These are phyloP conservation scores for Rhododendron mucronatum DNA, from an alignment of 148 eudicot genomes.

Conservation along the genomic window DNA sequence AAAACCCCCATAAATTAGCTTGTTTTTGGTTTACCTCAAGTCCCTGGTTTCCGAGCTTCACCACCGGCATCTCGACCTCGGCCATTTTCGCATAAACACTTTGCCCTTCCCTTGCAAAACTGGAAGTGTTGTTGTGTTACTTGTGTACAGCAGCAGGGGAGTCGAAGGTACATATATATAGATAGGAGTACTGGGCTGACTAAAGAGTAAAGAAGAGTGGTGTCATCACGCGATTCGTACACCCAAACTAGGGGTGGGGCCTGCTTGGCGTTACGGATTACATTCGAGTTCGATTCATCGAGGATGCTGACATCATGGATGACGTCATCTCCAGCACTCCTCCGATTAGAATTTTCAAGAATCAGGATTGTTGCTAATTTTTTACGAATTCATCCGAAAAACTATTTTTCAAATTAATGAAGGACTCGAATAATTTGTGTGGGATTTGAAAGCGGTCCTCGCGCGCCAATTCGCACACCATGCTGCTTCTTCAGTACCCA, in stretches of 20 bases:
- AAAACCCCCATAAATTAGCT: background rate
- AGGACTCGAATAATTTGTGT: too few relatives aligned
- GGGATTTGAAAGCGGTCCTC: too few relatives aligned
- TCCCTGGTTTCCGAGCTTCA: background rate
- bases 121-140: background rate
- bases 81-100: background rate
- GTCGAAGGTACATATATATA: background rate
- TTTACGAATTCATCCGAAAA: too few relatives aligned
- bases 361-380: too few relatives aligned
- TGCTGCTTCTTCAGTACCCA: too few relatives aligned
- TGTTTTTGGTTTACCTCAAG: background rate
- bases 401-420: too few relatives aligned
- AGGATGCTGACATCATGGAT: background rate
- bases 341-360: too few relatives aligned
- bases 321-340: background rate
- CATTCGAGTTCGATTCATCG: background rate
- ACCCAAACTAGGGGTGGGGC: background rate
- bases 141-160: background rate
- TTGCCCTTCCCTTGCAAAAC: background rate
- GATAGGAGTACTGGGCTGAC: background rate
- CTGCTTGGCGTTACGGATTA: background rate
- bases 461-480: too few relatives aligned
- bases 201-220: too few relatives aligned
- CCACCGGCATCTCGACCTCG: background rate
- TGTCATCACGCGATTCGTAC: background rate